These are phyloP conservation scores for Dianthus caryophyllus DNA, from an alignment of 148 eudicot species.

Conservation along the genomic window DNA sequence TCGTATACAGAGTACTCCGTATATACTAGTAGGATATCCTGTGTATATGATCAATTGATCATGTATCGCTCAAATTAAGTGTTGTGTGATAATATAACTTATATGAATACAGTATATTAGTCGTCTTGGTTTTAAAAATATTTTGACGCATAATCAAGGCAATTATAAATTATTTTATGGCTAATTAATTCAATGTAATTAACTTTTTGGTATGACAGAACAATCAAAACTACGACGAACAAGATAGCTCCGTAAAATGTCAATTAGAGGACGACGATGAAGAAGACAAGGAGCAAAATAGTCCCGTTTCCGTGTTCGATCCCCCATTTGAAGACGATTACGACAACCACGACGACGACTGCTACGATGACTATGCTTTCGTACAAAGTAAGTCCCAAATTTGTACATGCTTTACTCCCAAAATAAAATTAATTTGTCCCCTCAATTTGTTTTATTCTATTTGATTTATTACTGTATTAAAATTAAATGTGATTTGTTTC, in stretches of 20 bases:
- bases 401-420: not conserved
- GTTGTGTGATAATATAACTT: no score
- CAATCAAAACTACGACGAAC: conserved; percentile 26
- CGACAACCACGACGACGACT: conserved; percentile 38
- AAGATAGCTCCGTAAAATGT: conserved; percentile 23
- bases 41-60: no score
- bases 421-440: not conserved
- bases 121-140: no score
- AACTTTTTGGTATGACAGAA: conserved; percentile 36
- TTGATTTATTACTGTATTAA: no score
- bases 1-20: no score
- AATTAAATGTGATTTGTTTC: no score
- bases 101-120: no score
- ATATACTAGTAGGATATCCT: no score
- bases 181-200: conserved; percentile 7
- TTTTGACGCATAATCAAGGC: no score
- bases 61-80: no score
- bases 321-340: conserved; percentile 68
- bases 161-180: not conserved
- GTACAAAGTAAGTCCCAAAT: conserved; percentile 63
- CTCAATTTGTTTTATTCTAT: not conserved
- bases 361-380: conserved; percentile 44
- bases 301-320: conserved; percentile 86
- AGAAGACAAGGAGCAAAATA: conserved; percentile 74
- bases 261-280: conserved; percentile 32